phyloP scores from a whole-genome alignment of 495 filamentous ascomycete genomes.

The Xylaria grammica region DNA sequence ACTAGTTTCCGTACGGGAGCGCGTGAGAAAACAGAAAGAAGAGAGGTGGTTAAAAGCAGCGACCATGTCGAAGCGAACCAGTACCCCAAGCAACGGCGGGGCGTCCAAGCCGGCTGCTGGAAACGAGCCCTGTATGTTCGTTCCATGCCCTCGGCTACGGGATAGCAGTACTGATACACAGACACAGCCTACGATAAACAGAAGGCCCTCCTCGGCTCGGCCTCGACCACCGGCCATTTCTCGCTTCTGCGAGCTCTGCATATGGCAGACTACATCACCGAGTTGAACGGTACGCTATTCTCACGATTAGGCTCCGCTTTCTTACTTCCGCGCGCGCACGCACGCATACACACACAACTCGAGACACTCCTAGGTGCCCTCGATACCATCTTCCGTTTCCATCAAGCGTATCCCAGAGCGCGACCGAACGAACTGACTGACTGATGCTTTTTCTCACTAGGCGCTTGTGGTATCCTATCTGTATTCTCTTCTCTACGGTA shows the following conservation, averaged over 20 bases:
- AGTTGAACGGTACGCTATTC: slow-evolving; percentile 78
- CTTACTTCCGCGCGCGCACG: background rate
- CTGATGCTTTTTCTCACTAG: slow-evolving; percentile 41
- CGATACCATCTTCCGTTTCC: slow-evolving; percentile 1
- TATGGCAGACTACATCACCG: slow-evolving; percentile 93
- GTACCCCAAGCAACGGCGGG: slow-evolving; percentile 47
- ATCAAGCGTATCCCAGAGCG: background rate
- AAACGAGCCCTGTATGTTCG: slow-evolving; percentile 42
- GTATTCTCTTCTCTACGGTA: slow-evolving; percentile 96
- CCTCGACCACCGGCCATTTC: slow-evolving; percentile 75
- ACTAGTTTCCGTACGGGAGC: background rate
- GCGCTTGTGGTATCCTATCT: slow-evolving; percentile 87
- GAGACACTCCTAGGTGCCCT: no score
- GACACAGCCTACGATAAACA: slow-evolving; percentile 77
- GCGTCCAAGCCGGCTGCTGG: slow-evolving; percentile 38
- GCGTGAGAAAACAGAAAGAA: background rate
- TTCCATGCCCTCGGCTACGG: no score
- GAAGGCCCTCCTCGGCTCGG: slow-evolving; percentile 76
- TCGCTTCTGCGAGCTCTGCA: slow-evolving; percentile 78
- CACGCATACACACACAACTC: no score
- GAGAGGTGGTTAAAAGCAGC: background rate
- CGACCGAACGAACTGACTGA: background rate
- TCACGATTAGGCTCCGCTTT: background rate
- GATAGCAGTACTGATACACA: background rate
- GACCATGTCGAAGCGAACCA: slow-evolving; percentile 58